phyloP scores from a whole-genome alignment of 2,329 filamentous ascomycete genomes.

The Penicillium sp. region DNA sequence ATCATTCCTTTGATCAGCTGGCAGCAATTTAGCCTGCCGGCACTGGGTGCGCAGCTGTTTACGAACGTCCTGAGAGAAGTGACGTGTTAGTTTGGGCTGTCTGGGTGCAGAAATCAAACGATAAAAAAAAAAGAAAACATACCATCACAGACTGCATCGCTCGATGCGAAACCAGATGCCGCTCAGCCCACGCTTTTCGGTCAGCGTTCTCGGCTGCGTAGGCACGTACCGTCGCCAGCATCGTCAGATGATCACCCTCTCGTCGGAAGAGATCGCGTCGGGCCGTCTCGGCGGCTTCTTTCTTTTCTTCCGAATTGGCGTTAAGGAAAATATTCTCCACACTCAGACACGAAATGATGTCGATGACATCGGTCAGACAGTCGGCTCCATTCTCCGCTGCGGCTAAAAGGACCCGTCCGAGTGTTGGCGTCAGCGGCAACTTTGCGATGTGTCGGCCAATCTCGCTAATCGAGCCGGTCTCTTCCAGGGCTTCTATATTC shows the following conservation, averaged over 20 bases:
- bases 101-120: too few species aligned
- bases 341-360: slow-evolving; percentile 73
- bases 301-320: slow-evolving; percentile 62
- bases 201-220: slow-evolving; percentile 63
- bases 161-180: slow-evolving; percentile 63
- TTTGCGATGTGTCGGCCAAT: slow-evolving; percentile 77
- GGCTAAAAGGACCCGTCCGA: slow-evolving; percentile 81
- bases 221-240: slow-evolving; percentile 63
- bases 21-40: slow-evolving; percentile 51
- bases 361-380: slow-evolving; percentile 81
- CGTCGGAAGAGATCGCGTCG: slow-evolving; percentile 61
- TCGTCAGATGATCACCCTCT: slow-evolving; percentile 67
- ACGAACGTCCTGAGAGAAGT: slow-evolving; percentile 56
- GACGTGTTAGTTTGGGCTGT: slow-evolving; percentile 13
- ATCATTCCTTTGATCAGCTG: slow-evolving; percentile 27
- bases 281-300: slow-evolving; percentile 61
- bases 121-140: slow-evolving; percentile 12
- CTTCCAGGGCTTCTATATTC: slow-evolving; percentile 74
- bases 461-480: slow-evolving; percentile 73
- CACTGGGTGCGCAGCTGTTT: slow-evolving; percentile 65
- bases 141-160: slow-evolving; percentile 69
- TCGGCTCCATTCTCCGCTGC: slow-evolving; percentile 71
- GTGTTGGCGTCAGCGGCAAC: slow-evolving; percentile 79
- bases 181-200: slow-evolving; percentile 63
- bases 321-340: slow-evolving; percentile 68